Conservation (phyloP, 2,329 filamentous ascomycete genomes). For the Ophiostoma populinum region DNA sequence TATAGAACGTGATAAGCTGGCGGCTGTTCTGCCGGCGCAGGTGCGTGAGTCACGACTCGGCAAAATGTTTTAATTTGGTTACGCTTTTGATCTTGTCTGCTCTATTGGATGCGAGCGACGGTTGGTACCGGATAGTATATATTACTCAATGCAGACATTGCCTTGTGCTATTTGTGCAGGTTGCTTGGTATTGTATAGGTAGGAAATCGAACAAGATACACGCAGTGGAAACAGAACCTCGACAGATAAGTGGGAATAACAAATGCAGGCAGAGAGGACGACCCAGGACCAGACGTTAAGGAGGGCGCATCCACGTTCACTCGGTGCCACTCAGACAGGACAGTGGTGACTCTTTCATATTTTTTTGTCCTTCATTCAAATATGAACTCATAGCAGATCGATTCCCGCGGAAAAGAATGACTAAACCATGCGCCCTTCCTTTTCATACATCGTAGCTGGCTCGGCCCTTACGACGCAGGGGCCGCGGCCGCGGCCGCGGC, state of each 20-base stretch:
- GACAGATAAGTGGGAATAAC: neutral
- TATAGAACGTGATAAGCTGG: conserved; percentile 36
- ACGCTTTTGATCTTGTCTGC: neutral
- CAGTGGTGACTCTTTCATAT: neutral
- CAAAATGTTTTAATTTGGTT: conserved; percentile 8
- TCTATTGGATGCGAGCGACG: neutral
- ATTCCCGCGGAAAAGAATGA: neutral
- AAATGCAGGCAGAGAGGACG: neutral
- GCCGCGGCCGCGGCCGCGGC: conserved; percentile 2
- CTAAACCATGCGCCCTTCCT: neutral
- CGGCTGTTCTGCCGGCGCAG: conserved; percentile 35
- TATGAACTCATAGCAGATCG: conserved; percentile 1
- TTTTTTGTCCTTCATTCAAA: neutral
- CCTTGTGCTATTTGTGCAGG: too few relatives aligned
- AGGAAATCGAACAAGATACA: too few relatives aligned
- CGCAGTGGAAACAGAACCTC: too few relatives aligned
- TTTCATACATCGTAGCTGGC: neutral
- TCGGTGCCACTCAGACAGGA: neutral
- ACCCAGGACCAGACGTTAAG: neutral
- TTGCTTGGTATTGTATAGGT: too few relatives aligned
- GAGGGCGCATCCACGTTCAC: too few relatives aligned
- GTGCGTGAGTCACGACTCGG: conserved; percentile 27
- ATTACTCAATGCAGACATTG: too few relatives aligned
- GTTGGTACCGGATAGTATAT: neutral
- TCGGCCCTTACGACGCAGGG: conserved; percentile 5